Evolutionary conservation across 2,329 filamentous ascomycete genomes (phyloP).

Genomic region (Xylaria sp.): DNA sequence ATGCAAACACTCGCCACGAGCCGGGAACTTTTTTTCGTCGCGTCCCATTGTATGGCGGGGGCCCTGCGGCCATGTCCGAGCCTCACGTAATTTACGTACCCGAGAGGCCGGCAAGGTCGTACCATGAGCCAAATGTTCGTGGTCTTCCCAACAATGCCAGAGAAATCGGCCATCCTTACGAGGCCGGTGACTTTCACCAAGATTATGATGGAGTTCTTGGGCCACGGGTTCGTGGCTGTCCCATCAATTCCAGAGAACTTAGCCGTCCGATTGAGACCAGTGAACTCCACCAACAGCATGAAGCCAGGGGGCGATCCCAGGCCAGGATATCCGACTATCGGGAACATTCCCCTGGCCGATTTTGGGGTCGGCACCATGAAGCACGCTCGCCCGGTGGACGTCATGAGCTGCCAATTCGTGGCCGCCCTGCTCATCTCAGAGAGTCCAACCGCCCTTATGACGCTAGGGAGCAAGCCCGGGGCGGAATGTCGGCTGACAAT

Average conservation of each 20-base stretch:
- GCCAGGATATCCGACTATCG: too few relatives aligned
- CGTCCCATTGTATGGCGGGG: constrained; percentile 22
- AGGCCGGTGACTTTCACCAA: too few relatives aligned
- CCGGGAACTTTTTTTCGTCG: constrained; percentile 16
- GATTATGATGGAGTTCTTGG: too few relatives aligned
- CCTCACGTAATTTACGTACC: constrained; percentile 20
- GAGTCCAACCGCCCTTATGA: constrained; percentile 11
- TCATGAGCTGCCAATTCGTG: not conserved
- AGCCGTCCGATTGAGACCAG: too few relatives aligned
- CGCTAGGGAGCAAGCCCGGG: constrained; percentile 20
- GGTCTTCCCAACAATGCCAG: not conserved
- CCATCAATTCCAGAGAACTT: too few relatives aligned
- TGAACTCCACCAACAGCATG: too few relatives aligned
- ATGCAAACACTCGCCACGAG: constrained; percentile 10
- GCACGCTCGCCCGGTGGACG: too few relatives aligned
- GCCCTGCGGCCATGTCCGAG: constrained; percentile 18
- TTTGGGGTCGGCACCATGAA: too few relatives aligned
- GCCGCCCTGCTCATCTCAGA: not conserved
- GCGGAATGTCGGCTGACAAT: not conserved
- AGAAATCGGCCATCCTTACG: too few relatives aligned
- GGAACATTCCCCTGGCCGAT: too few relatives aligned
- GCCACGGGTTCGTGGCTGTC: too few relatives aligned
- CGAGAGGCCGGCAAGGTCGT: not conserved
- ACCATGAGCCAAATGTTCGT: constrained; percentile 8
- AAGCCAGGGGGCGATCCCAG: too few relatives aligned